phyloP scores from a whole-genome alignment of 257 asterid species.

The Fraxinus quadrangulata region DNA sequence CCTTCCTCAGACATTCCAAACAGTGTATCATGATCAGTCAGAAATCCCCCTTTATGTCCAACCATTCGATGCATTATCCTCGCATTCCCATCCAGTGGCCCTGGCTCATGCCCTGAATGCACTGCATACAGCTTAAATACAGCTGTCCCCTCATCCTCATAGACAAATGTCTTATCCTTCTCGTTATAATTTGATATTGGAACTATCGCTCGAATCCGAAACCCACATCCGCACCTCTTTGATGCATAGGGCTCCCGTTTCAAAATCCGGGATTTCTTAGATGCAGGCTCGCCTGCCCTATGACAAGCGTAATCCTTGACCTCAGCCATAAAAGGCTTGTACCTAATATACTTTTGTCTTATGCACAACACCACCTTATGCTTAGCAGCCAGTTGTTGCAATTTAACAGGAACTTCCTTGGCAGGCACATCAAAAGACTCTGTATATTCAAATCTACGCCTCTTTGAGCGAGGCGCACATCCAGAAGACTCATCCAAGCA shows the following conservation, averaged over 20 bases:
- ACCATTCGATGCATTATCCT: slow-evolving; percentile 94
- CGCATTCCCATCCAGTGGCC: slow-evolving; percentile 94
- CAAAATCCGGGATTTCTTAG: slow-evolving; percentile 65
- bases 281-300: slow-evolving; percentile 93
- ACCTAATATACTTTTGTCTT: slow-evolving; percentile 89
- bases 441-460: slow-evolving; percentile 92
- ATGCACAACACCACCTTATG: slow-evolving; percentile 94
- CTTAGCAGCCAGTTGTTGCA: slow-evolving; percentile 86
- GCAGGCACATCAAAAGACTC: slow-evolving; percentile 92
- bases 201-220: slow-evolving; percentile 89
- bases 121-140: slow-evolving; percentile 92
- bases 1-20: slow-evolving; percentile 80
- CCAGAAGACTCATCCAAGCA: slow-evolving; percentile 83
- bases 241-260: slow-evolving; percentile 90
- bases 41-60: slow-evolving; percentile 82
- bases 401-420: slow-evolving; percentile 79
- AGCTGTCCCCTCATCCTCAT: slow-evolving; percentile 96
- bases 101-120: slow-evolving; percentile 96
- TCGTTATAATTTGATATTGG: slow-evolving; percentile 90
- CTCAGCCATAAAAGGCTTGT: slow-evolving; percentile 98
- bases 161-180: slow-evolving; percentile 90
- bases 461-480: slow-evolving; percentile 75
- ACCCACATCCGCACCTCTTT: slow-evolving; percentile 94
- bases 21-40: slow-evolving; percentile 77
- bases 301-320: slow-evolving; percentile 98